phyloP scores from a whole-genome alignment of 2,329 filamentous ascomycete genomes.

The Ophiocordyceps unilateralis region DNA sequence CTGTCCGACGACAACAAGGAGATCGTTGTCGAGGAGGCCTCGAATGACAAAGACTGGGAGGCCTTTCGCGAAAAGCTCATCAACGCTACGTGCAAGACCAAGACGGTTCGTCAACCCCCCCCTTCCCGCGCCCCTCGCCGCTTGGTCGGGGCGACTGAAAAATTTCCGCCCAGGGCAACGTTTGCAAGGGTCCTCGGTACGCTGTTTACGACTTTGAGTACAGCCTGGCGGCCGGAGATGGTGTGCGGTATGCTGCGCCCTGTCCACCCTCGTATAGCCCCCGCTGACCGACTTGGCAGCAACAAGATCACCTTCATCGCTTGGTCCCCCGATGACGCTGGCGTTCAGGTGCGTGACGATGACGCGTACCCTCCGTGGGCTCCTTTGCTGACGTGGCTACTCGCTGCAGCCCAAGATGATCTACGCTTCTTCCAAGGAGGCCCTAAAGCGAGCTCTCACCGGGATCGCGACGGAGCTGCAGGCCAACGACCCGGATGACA shows the following conservation, averaged over 20 bases:
- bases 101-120: constrained; percentile 30
- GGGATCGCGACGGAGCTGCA: constrained; percentile 63
- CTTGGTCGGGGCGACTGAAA: not conserved
- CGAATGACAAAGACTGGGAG: constrained; percentile 49
- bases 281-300: constrained; percentile 20
- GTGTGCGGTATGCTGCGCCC: constrained; percentile 37
- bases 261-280: not conserved
- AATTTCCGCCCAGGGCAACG: constrained; percentile 25
- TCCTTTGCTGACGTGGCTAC: not conserved
- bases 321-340: constrained; percentile 69
- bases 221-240: constrained; percentile 53
- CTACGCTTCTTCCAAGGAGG: constrained; percentile 78
- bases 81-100: constrained; percentile 55
- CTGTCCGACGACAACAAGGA: constrained; percentile 68
- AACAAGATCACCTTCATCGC: constrained; percentile 67
- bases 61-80: constrained; percentile 61
- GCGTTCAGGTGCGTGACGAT: constrained; percentile 41
- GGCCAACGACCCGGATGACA: constrained; percentile 70
- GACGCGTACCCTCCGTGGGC: not conserved
- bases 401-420: constrained; percentile 61
- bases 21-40: constrained; percentile 65
- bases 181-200: constrained; percentile 58
- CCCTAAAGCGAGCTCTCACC: constrained; percentile 62
- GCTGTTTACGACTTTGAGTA: constrained; percentile 78
- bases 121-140: not conserved